phyloP scores from a whole-genome alignment of 1,139 yeast genomes.

The Suhomyces panamericanus region DNA sequence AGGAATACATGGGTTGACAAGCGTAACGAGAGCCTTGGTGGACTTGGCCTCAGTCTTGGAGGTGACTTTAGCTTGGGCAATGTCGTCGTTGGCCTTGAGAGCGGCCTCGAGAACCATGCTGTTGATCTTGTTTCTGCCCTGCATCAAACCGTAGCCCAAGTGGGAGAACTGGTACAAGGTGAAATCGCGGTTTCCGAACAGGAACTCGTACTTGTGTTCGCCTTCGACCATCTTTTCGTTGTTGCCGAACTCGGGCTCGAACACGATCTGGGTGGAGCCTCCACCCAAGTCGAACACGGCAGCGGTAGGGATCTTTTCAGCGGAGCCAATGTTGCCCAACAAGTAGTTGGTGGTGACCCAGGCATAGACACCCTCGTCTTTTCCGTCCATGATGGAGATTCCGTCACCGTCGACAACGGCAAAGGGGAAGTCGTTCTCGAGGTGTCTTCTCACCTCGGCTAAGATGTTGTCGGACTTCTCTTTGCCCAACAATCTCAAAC shows the following conservation, averaged over 20 bases:
- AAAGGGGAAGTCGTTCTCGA: conserved; percentile 82
- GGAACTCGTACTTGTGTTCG: conserved; percentile 79
- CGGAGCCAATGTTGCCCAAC: conserved; percentile 84
- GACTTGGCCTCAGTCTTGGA: conserved; percentile 41
- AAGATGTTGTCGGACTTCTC: conserved; percentile 70
- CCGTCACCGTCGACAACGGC: conserved; percentile 84
- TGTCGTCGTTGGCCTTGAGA: conserved; percentile 34
- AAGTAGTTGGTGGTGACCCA: conserved; percentile 96
- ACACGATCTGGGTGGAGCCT: conserved; percentile 97
- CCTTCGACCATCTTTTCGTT: conserved; percentile 74
- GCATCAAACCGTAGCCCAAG: conserved; percentile 92
- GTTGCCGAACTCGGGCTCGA: conserved; percentile 74
- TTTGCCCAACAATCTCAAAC: conserved; percentile 82
- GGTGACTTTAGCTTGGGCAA: conserved; percentile 30
- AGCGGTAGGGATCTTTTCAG: conserved; percentile 75
- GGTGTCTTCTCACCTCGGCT: conserved; percentile 69
- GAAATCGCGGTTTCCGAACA: conserved; percentile 79
- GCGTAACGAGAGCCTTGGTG: conserved; percentile 39
- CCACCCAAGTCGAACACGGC: conserved; percentile 99
- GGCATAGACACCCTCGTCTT: conserved; percentile 97
- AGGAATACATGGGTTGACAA: conserved; percentile 83
- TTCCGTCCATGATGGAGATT: conserved; percentile 90
- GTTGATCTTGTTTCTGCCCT: conserved; percentile 85
- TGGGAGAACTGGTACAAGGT: conserved; percentile 93
- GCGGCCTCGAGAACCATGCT: conserved; percentile 53